Evolutionary conservation across 1,139 yeast genomes (phyloP).

Genomic region (Meyerozyma sp.): DNA sequence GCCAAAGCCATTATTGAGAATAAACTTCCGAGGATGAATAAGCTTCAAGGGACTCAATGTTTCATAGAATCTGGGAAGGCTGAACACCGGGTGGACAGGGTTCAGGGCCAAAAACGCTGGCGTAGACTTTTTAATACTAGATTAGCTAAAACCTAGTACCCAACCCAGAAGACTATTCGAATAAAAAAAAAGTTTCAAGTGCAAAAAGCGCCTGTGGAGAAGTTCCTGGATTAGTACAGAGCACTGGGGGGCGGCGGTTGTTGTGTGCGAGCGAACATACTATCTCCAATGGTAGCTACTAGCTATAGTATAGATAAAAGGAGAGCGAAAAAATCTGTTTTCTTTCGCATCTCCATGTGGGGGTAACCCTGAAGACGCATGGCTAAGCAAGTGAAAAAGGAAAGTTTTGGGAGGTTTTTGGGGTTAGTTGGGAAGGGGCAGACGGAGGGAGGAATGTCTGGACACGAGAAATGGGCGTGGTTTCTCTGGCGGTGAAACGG

Average conservation of each 20-base stretch:
- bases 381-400: neutral
- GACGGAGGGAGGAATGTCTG: neutral
- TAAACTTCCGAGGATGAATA: neutral
- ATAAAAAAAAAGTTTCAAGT: neutral
- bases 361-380: neutral
- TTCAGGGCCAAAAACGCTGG: neutral
- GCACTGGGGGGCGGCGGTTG: neutral
- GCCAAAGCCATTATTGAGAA: conserved; percentile 44
- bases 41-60: neutral
- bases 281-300: conserved; percentile 1
- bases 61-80: conserved; percentile 3
- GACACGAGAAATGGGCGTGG: too few relatives aligned
- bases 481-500: too few relatives aligned
- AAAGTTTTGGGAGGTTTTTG: neutral
- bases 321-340: conserved; percentile 2
- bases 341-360: conserved; percentile 1
- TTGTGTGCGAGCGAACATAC: neutral
- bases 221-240: conserved; percentile 1
- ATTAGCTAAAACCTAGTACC: conserved; percentile 1
- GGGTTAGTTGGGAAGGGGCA: neutral
- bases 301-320: conserved; percentile 1
- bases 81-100: neutral
- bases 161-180: neutral
- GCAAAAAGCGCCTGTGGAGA: conserved; percentile 1
- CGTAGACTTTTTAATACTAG: conserved; percentile 1